Evolutionary conservation across 345 rosid species (phyloP).

Genomic region (Durio zibethinus): DNA sequence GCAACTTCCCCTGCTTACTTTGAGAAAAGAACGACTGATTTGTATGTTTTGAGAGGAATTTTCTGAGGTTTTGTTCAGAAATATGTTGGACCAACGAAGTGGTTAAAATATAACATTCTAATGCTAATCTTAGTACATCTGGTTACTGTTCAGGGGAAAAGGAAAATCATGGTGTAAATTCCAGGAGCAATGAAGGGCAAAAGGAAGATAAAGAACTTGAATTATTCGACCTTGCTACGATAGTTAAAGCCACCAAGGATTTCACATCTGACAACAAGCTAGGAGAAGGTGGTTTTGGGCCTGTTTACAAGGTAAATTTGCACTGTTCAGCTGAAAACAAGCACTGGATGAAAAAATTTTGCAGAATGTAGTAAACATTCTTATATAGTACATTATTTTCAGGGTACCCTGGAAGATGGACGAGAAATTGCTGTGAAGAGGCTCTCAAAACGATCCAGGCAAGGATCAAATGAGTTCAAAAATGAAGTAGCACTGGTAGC

Average conservation of each 20-base stretch:
- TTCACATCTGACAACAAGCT: conserved; percentile 34
- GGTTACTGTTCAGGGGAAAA: neutral
- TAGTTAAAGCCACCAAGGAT: conserved; percentile 23
- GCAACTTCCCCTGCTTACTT: too few species aligned
- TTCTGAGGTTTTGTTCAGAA: too few species aligned
- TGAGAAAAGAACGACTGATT: too few species aligned
- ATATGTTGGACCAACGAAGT: too few species aligned
- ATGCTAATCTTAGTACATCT: neutral
- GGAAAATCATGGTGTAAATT: neutral
- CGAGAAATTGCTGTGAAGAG: conserved; percentile 47
- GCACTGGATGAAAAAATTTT: neutral
- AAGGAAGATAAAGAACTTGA: conserved; percentile 15
- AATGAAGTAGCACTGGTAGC: neutral
- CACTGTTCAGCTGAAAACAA: neutral
- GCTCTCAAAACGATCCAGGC: conserved; percentile 20
- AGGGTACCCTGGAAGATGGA: conserved; percentile 20
- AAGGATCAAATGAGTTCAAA: neutral
- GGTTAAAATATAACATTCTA: neutral
- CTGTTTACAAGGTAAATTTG: conserved; percentile 19
- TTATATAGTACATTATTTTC: neutral
- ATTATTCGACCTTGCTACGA: conserved; percentile 1
- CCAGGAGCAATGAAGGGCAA: neutral
- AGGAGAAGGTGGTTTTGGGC: conserved; percentile 44
- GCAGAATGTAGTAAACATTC: neutral
- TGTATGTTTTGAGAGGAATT: too few species aligned